Percentiles rank a stretch among this genome's conserved stretches.
phyloP scores from a whole-genome alignment of 1,284 basidiomycete species.

The Trametes hirsuta region DNA sequence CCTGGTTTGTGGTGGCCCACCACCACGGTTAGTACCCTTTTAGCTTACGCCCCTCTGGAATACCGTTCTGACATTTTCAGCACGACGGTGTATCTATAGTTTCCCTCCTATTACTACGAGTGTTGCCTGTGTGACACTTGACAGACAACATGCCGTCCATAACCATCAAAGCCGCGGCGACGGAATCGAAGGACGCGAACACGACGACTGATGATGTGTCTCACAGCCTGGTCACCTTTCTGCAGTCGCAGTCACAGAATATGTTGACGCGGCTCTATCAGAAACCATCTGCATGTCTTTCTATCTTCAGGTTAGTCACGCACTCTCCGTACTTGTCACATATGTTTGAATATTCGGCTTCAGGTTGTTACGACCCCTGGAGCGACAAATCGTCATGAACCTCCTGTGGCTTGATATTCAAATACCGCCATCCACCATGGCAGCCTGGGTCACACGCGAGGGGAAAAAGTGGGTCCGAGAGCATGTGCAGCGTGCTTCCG shows the following conservation, averaged over 20 bases:
- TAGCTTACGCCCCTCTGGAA: too few relatives aligned
- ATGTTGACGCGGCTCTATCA: conserved; percentile 86
- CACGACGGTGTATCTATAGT: too few relatives aligned
- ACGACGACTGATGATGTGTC: conserved; percentile 32
- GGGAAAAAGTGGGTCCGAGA: conserved; percentile 61
- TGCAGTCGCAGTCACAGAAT: conserved; percentile 85
- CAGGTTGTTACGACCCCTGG: conserved; percentile 85
- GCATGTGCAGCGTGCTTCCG: not conserved
- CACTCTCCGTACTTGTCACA: conserved; percentile 4
- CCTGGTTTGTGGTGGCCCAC: conserved; percentile 9
- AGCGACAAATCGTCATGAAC: conserved; percentile 91
- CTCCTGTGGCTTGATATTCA: conserved; percentile 89
- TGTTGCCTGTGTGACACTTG: not conserved
- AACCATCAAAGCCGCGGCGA: conserved; percentile 17
- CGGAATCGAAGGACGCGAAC: conserved; percentile 13
- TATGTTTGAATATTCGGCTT: conserved; percentile 17
- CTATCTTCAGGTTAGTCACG: conserved; percentile 80
- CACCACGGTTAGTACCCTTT: not conserved
- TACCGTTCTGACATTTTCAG: too few relatives aligned
- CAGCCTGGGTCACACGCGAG: conserved; percentile 82
- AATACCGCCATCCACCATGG: conserved; percentile 71
- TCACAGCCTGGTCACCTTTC: conserved; percentile 78
- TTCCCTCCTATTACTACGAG: too few relatives aligned
- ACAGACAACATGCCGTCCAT: conserved; percentile 18
- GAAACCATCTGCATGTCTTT: conserved; percentile 90